Evolutionary conservation across 306 rosid species (phyloP), one percentile per base, ranked within the genome.

Genomic region (Cucumis melo): DNA sequence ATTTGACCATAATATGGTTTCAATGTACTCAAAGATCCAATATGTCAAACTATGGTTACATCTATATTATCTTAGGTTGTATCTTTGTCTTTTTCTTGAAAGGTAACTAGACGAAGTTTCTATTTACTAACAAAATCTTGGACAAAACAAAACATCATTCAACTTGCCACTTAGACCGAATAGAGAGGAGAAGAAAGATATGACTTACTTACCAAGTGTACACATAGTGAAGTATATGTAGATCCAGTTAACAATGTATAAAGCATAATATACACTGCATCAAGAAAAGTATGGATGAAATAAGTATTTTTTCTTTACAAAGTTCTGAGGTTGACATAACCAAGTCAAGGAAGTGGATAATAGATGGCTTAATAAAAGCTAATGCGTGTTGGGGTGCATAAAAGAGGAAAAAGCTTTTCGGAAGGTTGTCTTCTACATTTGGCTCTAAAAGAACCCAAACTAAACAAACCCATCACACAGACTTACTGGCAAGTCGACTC

Each of bases 171-270:
- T 42, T 21, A 42, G 54, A 17, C 71, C 6, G 0, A 64, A 9
- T 3, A 29, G 10, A 29, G 36, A 13, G 61, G 24, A 61, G 32
- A 50, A 24, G n/a, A 29, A 54, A 51, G 60, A 51, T 5, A 29
- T 50, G 36, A 55, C 88, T 42, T 91, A 91, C 98, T 86, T 87
- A 93, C 91, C 98, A 92, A 93, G 66, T 91, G 96, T 77, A 91
- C 86, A 85, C 87, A 91, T 96, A 15, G 98, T 90, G 59, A 91
- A 91, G 89, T 90, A 93, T 88, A 96, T 95, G 75, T 87, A 93
- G 74, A 89, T 81, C 98, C 98, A 93, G 87, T 93, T 93, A 80
- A 91, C 73, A 44, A 93, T 91, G 87, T 93, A 93, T n/a, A 93
- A 80, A 46, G 82, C 92, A 87, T 95, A 86, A 74, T 93, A 93